Conservation (phyloP, 208 protist species). For the Leishmania gerbilli region DNA sequence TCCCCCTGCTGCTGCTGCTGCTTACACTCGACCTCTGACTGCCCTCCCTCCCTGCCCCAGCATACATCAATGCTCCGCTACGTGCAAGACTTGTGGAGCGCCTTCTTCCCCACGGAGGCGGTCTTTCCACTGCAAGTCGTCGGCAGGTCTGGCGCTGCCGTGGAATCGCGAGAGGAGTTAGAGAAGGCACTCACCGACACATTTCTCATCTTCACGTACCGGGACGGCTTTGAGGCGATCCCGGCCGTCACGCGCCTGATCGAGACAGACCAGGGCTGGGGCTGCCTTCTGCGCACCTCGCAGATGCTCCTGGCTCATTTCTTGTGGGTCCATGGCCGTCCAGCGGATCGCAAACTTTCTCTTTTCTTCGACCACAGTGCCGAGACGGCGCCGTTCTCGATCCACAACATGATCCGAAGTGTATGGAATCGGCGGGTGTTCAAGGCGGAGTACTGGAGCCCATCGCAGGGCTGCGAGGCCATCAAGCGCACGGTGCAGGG, state of each 20-base stretch:
- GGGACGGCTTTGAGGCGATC: slow-evolving; percentile 59
- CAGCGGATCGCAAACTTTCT: slow-evolving; percentile 37
- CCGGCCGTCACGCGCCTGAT: slow-evolving; percentile 28
- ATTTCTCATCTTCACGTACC: slow-evolving; percentile 79
- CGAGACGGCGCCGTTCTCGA: slow-evolving; percentile 54
- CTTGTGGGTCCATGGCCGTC: slow-evolving; percentile 38
- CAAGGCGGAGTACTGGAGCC: slow-evolving; percentile 69
- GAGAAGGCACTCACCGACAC: slow-evolving; percentile 29
- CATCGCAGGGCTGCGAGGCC: slow-evolving; percentile 75
- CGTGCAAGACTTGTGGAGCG: slow-evolving; percentile 37
- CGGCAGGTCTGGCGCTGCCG: slow-evolving; percentile 20
- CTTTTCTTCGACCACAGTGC: slow-evolving; percentile 52
- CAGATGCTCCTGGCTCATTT: slow-evolving; percentile 88
- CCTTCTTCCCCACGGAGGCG: slow-evolving; percentile 36
- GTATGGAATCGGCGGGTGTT: slow-evolving; percentile 44
- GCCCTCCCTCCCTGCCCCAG: background rate
- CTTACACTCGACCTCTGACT: background rate
- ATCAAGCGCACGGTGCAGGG: slow-evolving; percentile 49
- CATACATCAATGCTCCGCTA: slow-evolving; percentile 30
- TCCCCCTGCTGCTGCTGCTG: background rate
- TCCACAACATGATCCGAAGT: slow-evolving; percentile 65
- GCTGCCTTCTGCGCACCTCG: slow-evolving; percentile 72
- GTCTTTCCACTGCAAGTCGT: slow-evolving; percentile 43
- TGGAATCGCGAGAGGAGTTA: slow-evolving; percentile 48
- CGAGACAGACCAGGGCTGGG: slow-evolving; percentile 77